A percentile compares a stretch with the other conserved stretches of the same genome.
These are phyloP conservation scores for Pyrenochaeta sp. DNA, from an alignment of 2,329 filamentous ascomycete species.

Conservation along the genomic window DNA sequence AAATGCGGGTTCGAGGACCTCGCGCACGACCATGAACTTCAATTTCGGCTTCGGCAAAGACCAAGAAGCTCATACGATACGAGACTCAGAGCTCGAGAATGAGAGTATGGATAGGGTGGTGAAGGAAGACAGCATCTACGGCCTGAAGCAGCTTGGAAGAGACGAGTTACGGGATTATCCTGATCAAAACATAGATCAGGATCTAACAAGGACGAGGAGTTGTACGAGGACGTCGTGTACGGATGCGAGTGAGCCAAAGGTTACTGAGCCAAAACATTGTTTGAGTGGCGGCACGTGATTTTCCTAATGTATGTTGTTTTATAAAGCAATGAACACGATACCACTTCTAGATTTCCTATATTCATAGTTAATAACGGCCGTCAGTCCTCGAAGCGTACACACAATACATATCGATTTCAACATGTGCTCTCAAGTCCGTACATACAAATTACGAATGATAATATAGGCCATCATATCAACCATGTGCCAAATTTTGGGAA, in stretches of 20 bases:
- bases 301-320: too few relatives aligned
- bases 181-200: not conserved
- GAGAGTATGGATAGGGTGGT: conserved; percentile 12
- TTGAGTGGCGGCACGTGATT: too few relatives aligned
- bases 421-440: too few relatives aligned
- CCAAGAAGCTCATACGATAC: conserved; percentile 11
- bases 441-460: too few relatives aligned
- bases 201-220: conserved; percentile 11
- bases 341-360: too few relatives aligned
- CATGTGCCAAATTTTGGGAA: too few relatives aligned
- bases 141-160: conserved; percentile 21
- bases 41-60: conserved; percentile 15
- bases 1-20: conserved; percentile 13
- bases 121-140: conserved; percentile 17
- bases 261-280: conserved; percentile 25
- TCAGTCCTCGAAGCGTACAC: too few relatives aligned
- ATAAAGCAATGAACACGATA: too few relatives aligned
- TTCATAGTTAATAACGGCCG: too few relatives aligned
- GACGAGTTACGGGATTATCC: conserved; percentile 23
- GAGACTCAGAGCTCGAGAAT: conserved; percentile 4
- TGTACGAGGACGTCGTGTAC: conserved; percentile 15
- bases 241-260: conserved; percentile 17
- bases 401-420: too few relatives aligned
- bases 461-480: too few relatives aligned
- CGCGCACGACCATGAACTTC: conserved; percentile 14